A percentile compares a stretch with the other conserved stretches of the same genome.
phyloP scores from a whole-genome alignment of 805 yeast species.

The Candida morakotiae region DNA sequence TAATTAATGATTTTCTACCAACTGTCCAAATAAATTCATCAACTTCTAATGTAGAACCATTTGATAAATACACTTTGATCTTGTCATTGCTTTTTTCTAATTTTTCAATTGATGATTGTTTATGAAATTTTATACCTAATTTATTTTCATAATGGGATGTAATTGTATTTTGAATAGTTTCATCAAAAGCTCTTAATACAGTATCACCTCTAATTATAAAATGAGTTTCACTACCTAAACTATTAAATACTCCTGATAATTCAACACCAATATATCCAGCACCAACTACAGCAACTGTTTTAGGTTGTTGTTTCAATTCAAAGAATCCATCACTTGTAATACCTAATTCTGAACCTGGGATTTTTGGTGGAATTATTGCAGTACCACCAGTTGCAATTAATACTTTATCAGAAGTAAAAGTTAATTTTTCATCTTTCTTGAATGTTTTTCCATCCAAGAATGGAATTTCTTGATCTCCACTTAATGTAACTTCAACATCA shows the following conservation, averaged over 20 bases:
- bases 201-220: constrained; percentile 88
- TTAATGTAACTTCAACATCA: constrained; percentile 67
- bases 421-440: constrained; percentile 50
- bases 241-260: constrained; percentile 89
- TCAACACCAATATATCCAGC: constrained; percentile 98
- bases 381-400: constrained; percentile 93
- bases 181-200: constrained; percentile 85
- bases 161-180: constrained; percentile 69
- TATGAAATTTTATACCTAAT: constrained; percentile 76
- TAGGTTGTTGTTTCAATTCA: constrained; percentile 75
- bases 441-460: constrained; percentile 25
- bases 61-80: constrained; percentile 34
- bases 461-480: constrained; percentile 36
- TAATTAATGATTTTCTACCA: constrained; percentile 78
- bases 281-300: constrained; percentile 91
- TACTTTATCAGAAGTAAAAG: constrained; percentile 75
- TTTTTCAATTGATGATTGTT: constrained; percentile 45
- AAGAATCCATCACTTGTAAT: constrained; percentile 91
- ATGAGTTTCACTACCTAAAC: constrained; percentile 82
- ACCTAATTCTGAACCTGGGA: constrained; percentile 82
- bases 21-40: constrained; percentile 90
- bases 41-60: constrained; percentile 45
- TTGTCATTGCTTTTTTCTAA: constrained; percentile 31
- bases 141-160: constrained; percentile 76
- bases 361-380: constrained; percentile 63